Base-by-base conservation (phyloP, 768 basidiomycete genomes). In the Serendipita sp. region DNA sequence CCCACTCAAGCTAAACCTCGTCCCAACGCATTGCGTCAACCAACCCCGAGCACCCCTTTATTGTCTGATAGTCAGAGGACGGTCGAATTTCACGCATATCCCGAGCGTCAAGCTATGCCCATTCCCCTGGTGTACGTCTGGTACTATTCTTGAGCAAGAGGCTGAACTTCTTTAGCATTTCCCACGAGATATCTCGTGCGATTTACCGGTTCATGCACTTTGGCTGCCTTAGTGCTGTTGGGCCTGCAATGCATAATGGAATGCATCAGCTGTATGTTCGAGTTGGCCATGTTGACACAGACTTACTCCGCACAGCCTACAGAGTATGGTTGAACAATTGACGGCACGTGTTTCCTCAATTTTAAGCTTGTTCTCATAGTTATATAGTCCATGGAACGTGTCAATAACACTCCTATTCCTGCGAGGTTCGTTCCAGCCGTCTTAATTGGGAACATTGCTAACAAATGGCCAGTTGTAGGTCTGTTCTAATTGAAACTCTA, bases 151-250 rank as follows among this genome's bases (percentile, higher is more conserved):
- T 2, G 28, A 32, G 56, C 44, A 41, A 46, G 41, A 63, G 66
- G 34, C 8, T 13, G 13, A 28, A 65, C n/a, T 54, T 15, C 66
- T 10, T 70, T 41, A 89, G 89, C 32, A 86, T 95, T 67, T 86
- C 87, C 2, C 88, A 92, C 73, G 90, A 94, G 72, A 77, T 96
- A 41, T 79, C 81, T 18, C 76, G 83, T 51, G 73, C 78, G 34
- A 72, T 94, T 48, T 92, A 89, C 73, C 75, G 75, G 63, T 93
- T 89, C 74, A 83, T 85, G 71, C 78, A 86, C 44, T 85, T 89
- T 68, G 91, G 91, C 0, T 85, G 85, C 65, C 74, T 97, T 62
- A 94, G 96, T 73, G 85, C 86, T 16, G 85, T 94, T 66, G 94
- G 94, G 38, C 91, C 91, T 11, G 91, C 93, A 35, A 60, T 60